Percentiles rank a stretch among this genome's conserved stretches.
These are phyloP conservation scores for Coccinonectria pachysandricola DNA, from an alignment of 2,329 filamentous ascomycete species.

Conservation along the genomic window DNA sequence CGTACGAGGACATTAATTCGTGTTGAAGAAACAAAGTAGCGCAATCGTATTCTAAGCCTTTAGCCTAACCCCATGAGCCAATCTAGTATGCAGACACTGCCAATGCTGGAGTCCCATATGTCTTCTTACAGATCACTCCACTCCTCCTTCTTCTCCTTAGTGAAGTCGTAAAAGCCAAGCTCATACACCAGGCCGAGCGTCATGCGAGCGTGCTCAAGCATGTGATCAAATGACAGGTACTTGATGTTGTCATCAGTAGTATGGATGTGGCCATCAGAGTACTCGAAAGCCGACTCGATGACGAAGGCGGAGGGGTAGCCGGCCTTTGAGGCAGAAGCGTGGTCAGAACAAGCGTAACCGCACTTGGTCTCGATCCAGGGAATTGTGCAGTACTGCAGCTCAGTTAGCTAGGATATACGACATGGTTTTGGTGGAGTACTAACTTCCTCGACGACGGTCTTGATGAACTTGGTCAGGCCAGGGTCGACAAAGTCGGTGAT, in stretches of 20 bases:
- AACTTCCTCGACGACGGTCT: constrained; percentile 62
- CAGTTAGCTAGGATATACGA: constrained; percentile 1
- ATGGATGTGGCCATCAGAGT: constrained; percentile 59
- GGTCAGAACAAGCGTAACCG: constrained; percentile 74
- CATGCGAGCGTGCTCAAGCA: constrained; percentile 82
- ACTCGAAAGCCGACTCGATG: constrained; percentile 61
- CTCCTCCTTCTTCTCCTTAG: constrained; percentile 24
- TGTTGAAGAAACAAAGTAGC: too few relatives aligned
- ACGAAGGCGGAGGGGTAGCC: constrained; percentile 69
- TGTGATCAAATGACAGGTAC: constrained; percentile 73
- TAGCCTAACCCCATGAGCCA: constrained; percentile 1
- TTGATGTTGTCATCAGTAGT: constrained; percentile 60
- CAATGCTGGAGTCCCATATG: background rate
- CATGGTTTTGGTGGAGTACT: constrained; percentile 1
- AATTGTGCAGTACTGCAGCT: constrained; percentile 67
- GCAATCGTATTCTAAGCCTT: too few relatives aligned
- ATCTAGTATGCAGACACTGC: background rate
- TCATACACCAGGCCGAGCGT: constrained; percentile 78
- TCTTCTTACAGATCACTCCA: constrained; percentile 26
- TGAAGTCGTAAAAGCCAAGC: constrained; percentile 66
- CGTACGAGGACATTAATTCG: too few relatives aligned
- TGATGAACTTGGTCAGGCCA: constrained; percentile 79
- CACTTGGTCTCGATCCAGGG: constrained; percentile 82
- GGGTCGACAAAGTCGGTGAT: constrained; percentile 87
- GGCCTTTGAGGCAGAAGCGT: constrained; percentile 62